Evolutionary conservation across 495 filamentous ascomycete species (phyloP), one percentile per base, ranked within the genome.

Genomic region (Aspergillus ellipticus): DNA sequence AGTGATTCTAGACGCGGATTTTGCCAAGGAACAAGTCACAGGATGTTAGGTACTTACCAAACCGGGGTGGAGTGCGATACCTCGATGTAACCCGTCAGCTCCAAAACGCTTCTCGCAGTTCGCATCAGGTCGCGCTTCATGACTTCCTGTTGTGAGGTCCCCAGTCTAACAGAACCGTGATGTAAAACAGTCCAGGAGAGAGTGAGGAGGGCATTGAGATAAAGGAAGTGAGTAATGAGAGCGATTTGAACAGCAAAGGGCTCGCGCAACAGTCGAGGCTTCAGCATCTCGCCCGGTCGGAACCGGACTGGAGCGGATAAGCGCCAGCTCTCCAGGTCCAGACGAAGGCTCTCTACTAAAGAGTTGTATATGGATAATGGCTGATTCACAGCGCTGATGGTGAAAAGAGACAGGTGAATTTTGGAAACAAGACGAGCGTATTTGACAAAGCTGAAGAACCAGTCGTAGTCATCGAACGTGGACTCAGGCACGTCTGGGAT

Each of bases 11-110:
- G n/a, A n/a, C n/a, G n/a, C n/a, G n/a, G n/a, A n/a, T n/a, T n/a
- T n/a, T n/a, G n/a, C n/a, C n/a, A n/a, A n/a, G n/a, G n/a, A n/a
- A n/a, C n/a, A n/a, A n/a, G n/a, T n/a, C n/a, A n/a, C n/a, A n/a
- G n/a, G n/a, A n/a, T n/a, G n/a, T n/a, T n/a, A n/a, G n/a, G n/a
- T 35, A 28, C 58, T 51, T 51, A 61, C 62, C 62, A 65, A 19
- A 61, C 17, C 15, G 58, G 56, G 1, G 58, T 61, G 2, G 55
- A 56, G 11, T 58, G 59, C 10, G 53, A 26, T 6, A 65, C 59
- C n/a, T 65, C 62, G 11, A 65, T 61, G 15, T 45, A 65, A 6
- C 35, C 58, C 4, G 62, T 65, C 20, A 61, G 39, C 9, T 65
- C 62, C n/a, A 65, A 51, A 13, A 65, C 46, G 9, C 28, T 55